Evolutionary conservation across 2,329 filamentous ascomycete species (phyloP).

Genomic region (Paecilomyces sp.): DNA sequence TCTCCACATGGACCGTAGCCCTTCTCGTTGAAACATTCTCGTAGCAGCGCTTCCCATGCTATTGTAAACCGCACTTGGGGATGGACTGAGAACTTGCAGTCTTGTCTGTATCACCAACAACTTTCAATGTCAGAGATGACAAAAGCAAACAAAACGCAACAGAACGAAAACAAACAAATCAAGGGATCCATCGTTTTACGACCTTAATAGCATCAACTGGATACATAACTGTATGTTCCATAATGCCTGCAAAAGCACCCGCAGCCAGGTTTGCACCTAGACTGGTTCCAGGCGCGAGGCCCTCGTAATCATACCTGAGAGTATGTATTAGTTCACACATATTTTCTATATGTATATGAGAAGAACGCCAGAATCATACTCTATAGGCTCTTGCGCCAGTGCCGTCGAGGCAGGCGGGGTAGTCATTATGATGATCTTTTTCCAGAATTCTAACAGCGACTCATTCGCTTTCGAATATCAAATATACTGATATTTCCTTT

Average conservation of each 20-base stretch:
- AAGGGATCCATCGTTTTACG: neutral
- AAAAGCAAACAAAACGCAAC: neutral
- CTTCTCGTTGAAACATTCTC: neutral
- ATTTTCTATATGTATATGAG: neutral
- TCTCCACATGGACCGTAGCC: neutral
- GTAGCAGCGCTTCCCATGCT: neutral
- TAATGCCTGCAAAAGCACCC: neutral
- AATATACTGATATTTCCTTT: neutral
- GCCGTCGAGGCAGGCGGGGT: neutral
- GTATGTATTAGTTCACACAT: neutral
- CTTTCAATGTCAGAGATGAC: neutral
- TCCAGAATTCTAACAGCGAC: neutral
- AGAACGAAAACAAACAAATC: neutral
- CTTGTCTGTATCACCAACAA: neutral
- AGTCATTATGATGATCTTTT: neutral
- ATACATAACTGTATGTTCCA: neutral
- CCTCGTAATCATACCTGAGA: neutral
- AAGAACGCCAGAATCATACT: neutral
- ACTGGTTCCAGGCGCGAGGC: neutral
- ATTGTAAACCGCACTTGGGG: neutral
- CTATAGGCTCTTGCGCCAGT: neutral
- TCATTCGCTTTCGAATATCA: neutral
- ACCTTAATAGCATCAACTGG: neutral
- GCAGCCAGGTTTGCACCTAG: neutral
- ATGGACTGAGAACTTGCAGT: neutral